A percentile compares a stretch with the other conserved stretches of the same genome.
phyloP scores from a whole-genome alignment of 352 stramenopile species.

The Halophytophthora batemanensis region DNA sequence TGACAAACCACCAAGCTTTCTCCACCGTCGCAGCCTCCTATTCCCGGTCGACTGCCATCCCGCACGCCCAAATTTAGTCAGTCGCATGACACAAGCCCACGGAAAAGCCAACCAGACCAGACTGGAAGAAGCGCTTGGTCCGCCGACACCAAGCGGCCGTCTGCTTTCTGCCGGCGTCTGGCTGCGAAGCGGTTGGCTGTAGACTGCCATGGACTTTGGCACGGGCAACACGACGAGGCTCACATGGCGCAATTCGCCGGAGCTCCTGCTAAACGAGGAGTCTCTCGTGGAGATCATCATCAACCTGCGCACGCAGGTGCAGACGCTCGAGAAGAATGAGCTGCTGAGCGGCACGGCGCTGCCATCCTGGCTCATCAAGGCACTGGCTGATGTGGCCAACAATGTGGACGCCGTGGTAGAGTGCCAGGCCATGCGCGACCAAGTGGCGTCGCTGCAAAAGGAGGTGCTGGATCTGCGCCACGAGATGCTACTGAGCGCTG shows the following conservation, averaged over 20 bases:
- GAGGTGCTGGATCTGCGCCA: conserved; percentile 75
- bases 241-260: conserved; percentile 58
- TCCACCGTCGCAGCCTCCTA: too few species aligned
- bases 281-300: conserved; percentile 73
- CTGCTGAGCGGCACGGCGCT: conserved; percentile 66
- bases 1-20: too few species aligned
- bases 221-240: conserved; percentile 47
- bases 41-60: too few species aligned
- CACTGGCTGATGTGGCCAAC: conserved; percentile 72
- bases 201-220: conserved; percentile 24
- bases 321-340: conserved; percentile 73
- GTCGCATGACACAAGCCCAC: background rate
- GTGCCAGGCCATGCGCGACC: conserved; percentile 70
- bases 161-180: too few species aligned
- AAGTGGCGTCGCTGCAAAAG: conserved; percentile 75
- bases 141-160: too few species aligned
- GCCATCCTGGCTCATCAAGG: conserved; percentile 67
- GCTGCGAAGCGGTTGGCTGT: too few species aligned
- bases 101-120: background rate
- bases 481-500: conserved; percentile 71
- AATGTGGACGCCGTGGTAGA: conserved; percentile 80
- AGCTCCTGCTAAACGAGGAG: conserved; percentile 80
- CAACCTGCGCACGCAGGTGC: conserved; percentile 61
- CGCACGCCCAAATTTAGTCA: background rate
- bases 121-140: background rate